Evolutionary conservation across 306 rosid species (phyloP).

Genomic region (Castanopsis chinensis): DNA sequence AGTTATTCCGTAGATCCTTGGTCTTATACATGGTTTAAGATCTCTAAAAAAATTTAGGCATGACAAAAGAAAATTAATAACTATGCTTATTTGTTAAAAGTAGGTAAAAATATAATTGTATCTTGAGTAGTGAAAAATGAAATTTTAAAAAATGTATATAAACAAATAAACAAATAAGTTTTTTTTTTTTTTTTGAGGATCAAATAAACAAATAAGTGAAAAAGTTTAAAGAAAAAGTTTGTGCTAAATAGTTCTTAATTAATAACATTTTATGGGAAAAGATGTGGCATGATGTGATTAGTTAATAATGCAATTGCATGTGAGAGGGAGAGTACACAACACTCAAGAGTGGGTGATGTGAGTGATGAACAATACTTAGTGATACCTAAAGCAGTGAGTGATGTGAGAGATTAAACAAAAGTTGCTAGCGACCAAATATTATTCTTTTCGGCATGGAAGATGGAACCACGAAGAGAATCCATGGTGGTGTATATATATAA

Average conservation of each 20-base stretch:
- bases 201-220: no score
- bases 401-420: conserved; percentile 2
- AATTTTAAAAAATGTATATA: no score
- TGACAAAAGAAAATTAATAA: no score
- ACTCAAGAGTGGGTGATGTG: neutral
- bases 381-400: conserved; percentile 9
- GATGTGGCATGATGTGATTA: neutral
- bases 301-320: neutral
- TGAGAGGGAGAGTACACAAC: neutral
- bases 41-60: no score
- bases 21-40: no score
- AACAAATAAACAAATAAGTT: no score
- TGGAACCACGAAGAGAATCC: conserved; percentile 16
- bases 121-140: no score
- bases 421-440: neutral
- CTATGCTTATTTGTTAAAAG: no score
- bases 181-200: no score
- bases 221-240: no score
- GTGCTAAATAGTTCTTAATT: neutral
- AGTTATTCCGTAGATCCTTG: no score
- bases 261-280: neutral
- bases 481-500: neutral
- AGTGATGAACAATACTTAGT: conserved; percentile 11
- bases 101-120: no score
- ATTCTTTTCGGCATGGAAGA: conserved; percentile 14